phyloP scores from a whole-genome alignment of 1,284 basidiomycete species.

The Sanghuangporus weigelae region DNA sequence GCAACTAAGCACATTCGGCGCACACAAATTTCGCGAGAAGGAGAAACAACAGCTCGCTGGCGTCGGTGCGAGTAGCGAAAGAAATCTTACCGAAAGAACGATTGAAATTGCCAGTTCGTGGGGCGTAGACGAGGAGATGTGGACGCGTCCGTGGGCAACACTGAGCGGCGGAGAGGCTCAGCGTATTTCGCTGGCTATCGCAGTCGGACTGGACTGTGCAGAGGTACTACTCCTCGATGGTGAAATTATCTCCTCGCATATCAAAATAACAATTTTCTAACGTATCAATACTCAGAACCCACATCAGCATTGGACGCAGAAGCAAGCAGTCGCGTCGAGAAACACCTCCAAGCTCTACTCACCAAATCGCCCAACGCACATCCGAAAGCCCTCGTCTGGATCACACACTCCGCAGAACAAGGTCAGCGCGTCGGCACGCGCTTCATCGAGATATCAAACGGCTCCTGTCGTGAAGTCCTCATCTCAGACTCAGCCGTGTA shows the following conservation, averaged over 20 bases:
- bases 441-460: slow-evolving; percentile 34
- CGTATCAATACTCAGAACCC: slow-evolving; percentile 50
- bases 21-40: slow-evolving; percentile 35
- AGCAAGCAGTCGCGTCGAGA: slow-evolving; percentile 60
- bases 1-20: slow-evolving; percentile 49
- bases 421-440: slow-evolving; percentile 67
- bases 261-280: not conserved
- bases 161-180: slow-evolving; percentile 83
- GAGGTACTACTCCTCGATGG: slow-evolving; percentile 84
- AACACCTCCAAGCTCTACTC: slow-evolving; percentile 43
- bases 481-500: not conserved
- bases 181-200: slow-evolving; percentile 71
- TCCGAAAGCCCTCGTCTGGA: slow-evolving; percentile 79
- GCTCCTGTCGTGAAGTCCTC: slow-evolving; percentile 4
- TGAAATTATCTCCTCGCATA: slow-evolving; percentile 30
- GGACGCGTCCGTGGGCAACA: slow-evolving; percentile 73
- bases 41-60: not conserved
- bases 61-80: not conserved
- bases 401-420: slow-evolving; percentile 82
- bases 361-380: slow-evolving; percentile 41
- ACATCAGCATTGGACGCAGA: slow-evolving; percentile 81
- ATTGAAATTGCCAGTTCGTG: slow-evolving; percentile 58
- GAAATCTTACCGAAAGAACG: slow-evolving; percentile 22
- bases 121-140: slow-evolving; percentile 64
- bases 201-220: slow-evolving; percentile 65